A percentile compares a stretch with the other conserved stretches of the same genome.
phyloP scores from a whole-genome alignment of 208 protist species.

The Trypanosomatidae sp. region DNA sequence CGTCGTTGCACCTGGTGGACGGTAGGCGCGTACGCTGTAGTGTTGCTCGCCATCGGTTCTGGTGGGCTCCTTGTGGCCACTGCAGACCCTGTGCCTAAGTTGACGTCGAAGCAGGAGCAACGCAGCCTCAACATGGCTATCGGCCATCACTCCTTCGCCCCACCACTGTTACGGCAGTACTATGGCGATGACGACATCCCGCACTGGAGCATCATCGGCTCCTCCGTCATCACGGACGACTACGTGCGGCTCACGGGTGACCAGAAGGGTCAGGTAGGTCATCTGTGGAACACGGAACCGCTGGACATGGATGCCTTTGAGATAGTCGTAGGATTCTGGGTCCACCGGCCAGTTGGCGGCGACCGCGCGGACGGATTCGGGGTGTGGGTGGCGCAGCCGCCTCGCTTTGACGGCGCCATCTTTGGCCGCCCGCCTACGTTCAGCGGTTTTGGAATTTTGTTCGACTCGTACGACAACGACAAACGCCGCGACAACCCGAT shows the following conservation, averaged over 20 bases:
- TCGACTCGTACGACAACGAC: slow-evolving; percentile 93
- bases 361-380: slow-evolving; percentile 78
- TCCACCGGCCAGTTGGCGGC: slow-evolving; percentile 28
- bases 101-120: slow-evolving; percentile 42
- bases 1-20: not conserved
- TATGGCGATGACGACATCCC: slow-evolving; percentile 73
- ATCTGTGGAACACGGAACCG: slow-evolving; percentile 80
- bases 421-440: slow-evolving; percentile 68
- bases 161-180: slow-evolving; percentile 70
- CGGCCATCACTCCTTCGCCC: slow-evolving; percentile 75
- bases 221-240: slow-evolving; percentile 81
- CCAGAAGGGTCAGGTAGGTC: slow-evolving; percentile 37
- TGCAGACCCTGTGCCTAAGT: slow-evolving; percentile 2
- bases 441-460: slow-evolving; percentile 77
- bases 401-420: slow-evolving; percentile 45
- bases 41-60: slow-evolving; percentile 9
- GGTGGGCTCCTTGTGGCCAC: slow-evolving; percentile 8
- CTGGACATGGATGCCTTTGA: slow-evolving; percentile 82
- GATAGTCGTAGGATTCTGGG: slow-evolving; percentile 77
- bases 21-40: not conserved
- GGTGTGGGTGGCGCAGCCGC: slow-evolving; percentile 66
- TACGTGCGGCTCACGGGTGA: slow-evolving; percentile 84
- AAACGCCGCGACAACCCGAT: slow-evolving; percentile 72
- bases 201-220: slow-evolving; percentile 74
- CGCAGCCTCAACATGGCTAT: slow-evolving; percentile 50